phyloP scores from a whole-genome alignment of 768 basidiomycete genomes.

The Hemileccinum rubropunctum region DNA sequence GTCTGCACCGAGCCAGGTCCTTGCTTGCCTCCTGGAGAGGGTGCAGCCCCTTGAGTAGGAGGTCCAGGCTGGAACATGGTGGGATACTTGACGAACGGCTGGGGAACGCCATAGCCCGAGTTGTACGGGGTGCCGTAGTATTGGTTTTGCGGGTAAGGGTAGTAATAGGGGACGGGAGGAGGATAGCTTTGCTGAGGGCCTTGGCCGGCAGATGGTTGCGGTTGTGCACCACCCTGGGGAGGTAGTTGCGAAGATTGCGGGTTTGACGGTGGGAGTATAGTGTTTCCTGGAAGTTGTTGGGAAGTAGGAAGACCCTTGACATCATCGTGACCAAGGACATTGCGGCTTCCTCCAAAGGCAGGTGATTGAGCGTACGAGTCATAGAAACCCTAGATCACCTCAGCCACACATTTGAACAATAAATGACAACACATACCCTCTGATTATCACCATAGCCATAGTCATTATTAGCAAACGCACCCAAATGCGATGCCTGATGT shows the following conservation, averaged over 20 bases:
- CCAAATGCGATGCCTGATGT: conserved; percentile 49
- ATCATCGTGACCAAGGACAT: conserved; percentile 70
- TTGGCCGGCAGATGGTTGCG: conserved; percentile 58
- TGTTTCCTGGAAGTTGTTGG: conserved; percentile 52
- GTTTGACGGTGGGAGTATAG: conserved; percentile 50
- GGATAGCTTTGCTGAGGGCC: conserved; percentile 66
- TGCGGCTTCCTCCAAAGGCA: conserved; percentile 58
- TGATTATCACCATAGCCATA: conserved; percentile 69
- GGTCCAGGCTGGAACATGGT: conserved; percentile 72
- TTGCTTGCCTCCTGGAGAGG: conserved; percentile 66
- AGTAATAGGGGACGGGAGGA: conserved; percentile 58
- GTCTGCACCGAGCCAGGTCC: conserved; percentile 51
- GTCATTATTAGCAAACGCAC: conserved; percentile 59
- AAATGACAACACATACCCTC: conserved; percentile 45
- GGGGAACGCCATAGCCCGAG: conserved; percentile 53
- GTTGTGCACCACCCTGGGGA: conserved; percentile 49
- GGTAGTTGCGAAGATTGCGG: conserved; percentile 52
- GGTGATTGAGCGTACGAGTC: conserved; percentile 68
- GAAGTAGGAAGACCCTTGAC: conserved; percentile 64
- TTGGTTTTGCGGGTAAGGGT: conserved; percentile 73
- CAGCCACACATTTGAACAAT: conserved; percentile 2
- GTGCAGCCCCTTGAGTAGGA: conserved; percentile 62
- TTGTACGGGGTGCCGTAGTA: conserved; percentile 74
- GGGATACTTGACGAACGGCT: conserved; percentile 76
- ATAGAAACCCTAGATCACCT: conserved; percentile 61